Evolutionary conservation across 2,329 filamentous ascomycete species (phyloP), one percentile per base, ranked within the genome.

Genomic region (Taxawa tesnikishii): DNA sequence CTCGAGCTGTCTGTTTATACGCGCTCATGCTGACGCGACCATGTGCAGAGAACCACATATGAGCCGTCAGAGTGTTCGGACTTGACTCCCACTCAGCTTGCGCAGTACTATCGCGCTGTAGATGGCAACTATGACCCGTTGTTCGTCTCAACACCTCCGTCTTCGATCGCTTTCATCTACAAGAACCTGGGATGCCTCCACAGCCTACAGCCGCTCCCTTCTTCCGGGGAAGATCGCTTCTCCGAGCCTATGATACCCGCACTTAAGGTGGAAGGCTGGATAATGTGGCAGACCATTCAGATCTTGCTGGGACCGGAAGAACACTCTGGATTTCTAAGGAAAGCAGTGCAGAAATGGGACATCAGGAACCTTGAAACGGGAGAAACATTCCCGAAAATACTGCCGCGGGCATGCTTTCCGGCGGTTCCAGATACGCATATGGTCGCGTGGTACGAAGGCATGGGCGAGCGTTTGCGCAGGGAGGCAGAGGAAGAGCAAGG

Each of bases 221-320:
- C 48, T 12, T 73, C 73, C 2, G 55, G 56, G 29, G 70, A 74
- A 24, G 52, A 55, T 28, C 73, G 83, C 40, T 94, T 82, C 52
- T 70, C 70, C 3, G 65, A 76, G 1, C 90, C 88, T 0, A 75
- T 71, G 0, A 70, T 94, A 26, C 90, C 90, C 1, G 83, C 85
- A 10, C 62, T 98, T 34, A 92, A 88, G 21, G 66, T 70, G 0
- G 73, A 75, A 48, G 90, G 90, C 25, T 98, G 93, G 54, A 82
- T 88, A 26, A 77, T 83, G 53, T 98, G 88, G 88, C 80, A 94
- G 61, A 84, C 83, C 0, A 81, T 96, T 34, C 84, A 96, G 59
- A 70, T 94, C 14, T 63, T 96, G 21, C 70, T 96, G 2, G 82
- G 78, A 2, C 90, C 90, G 0, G 79, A 90, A 44, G 83, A 92